phyloP scores from a whole-genome alignment of 2,329 filamentous ascomycete genomes.

The Penicillium sp. region DNA sequence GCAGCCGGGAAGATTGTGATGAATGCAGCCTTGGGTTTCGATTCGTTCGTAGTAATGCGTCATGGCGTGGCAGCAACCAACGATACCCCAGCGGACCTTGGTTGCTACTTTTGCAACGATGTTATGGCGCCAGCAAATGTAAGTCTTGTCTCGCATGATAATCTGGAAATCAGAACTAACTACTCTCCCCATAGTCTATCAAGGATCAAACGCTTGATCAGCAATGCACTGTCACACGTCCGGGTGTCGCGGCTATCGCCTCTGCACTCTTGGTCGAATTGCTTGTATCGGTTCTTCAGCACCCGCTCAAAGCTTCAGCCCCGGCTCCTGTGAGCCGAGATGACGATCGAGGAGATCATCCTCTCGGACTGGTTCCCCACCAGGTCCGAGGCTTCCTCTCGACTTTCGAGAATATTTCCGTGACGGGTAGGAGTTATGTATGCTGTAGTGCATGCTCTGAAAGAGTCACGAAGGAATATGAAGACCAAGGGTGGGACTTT shows the following conservation, averaged over 20 bases:
- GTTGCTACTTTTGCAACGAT: slow-evolving; percentile 98
- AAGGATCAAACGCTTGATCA: slow-evolving; percentile 96
- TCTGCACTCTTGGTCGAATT: slow-evolving; percentile 90
- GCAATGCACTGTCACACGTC: slow-evolving; percentile 95
- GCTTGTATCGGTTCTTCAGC: slow-evolving; percentile 83
- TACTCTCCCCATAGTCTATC: slow-evolving; percentile 70
- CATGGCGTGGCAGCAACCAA: slow-evolving; percentile 72
- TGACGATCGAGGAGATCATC: slow-evolving; percentile 47
- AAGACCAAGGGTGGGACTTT: slow-evolving; percentile 62
- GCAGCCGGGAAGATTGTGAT: slow-evolving; percentile 91
- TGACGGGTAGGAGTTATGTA: slow-evolving; percentile 62
- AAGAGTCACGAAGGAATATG: slow-evolving; percentile 58
- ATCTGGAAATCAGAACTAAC: slow-evolving; percentile 21
- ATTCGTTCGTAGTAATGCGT: slow-evolving; percentile 96
- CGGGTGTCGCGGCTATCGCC: slow-evolving; percentile 88
- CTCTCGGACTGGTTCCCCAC: slow-evolving; percentile 62
- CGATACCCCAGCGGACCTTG: slow-evolving; percentile 69
- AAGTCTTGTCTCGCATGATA: slow-evolving; percentile 50
- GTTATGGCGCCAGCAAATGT: slow-evolving; percentile 93
- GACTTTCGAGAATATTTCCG: slow-evolving; percentile 62
- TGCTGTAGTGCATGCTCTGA: slow-evolving; percentile 67
- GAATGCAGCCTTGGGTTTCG: slow-evolving; percentile 94
- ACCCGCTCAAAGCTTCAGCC: slow-evolving; percentile 62
- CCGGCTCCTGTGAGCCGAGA: slow-evolving; percentile 39
- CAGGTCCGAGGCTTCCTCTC: slow-evolving; percentile 67